phyloP scores from a whole-genome alignment of 1,139 yeast species.

The Hansenula lynferdii region DNA sequence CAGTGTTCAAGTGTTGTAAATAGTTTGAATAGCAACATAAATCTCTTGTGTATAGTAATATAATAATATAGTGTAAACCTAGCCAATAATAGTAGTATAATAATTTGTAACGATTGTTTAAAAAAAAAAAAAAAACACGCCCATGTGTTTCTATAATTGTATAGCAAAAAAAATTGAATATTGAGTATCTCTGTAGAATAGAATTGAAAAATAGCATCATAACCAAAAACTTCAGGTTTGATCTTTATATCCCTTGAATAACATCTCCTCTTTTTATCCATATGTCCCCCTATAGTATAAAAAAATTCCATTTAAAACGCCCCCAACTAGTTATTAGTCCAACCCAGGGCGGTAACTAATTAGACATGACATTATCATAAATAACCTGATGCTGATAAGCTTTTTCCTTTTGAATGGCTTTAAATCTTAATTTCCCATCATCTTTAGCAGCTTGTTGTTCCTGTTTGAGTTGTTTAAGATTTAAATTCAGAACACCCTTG shows the following conservation, averaged over 20 bases:
- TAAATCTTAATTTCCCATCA: conserved; percentile 4
- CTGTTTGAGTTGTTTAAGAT: background rate
- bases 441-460: background rate
- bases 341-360: too few species aligned
- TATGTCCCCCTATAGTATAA: too few species aligned
- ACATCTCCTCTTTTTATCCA: too few species aligned
- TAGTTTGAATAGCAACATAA: too few species aligned
- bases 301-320: too few species aligned
- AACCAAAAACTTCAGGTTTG: too few species aligned
- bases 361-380: conserved; percentile 7
- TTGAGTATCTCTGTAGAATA: too few species aligned
- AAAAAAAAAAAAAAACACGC: background rate
- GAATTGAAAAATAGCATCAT: too few species aligned
- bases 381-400: conserved; percentile 7
- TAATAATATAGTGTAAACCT: background rate
- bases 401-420: background rate
- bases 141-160: too few species aligned
- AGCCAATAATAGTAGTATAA: background rate
- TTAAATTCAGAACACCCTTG: conserved; percentile 5
- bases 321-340: too few species aligned
- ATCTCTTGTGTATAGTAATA: background rate
- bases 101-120: background rate
- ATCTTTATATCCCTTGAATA: too few species aligned
- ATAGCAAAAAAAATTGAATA: background rate
- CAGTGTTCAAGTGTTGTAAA: too few species aligned